Evolutionary conservation across 2,329 filamentous ascomycete species (phyloP).

Genomic region (Rugonectria rugulosa): DNA sequence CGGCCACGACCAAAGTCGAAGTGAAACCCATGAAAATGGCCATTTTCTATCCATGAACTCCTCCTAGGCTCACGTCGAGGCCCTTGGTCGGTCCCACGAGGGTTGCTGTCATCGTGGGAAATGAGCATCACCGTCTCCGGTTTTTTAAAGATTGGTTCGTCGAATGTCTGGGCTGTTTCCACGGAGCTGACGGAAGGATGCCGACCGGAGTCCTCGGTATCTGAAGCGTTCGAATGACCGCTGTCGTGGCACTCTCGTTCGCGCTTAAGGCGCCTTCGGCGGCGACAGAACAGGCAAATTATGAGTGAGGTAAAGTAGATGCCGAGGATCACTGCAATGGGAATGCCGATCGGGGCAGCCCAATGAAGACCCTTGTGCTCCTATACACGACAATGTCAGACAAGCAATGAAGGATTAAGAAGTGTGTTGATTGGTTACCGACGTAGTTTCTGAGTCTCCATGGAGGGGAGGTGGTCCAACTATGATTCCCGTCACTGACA

Average conservation of each 20-base stretch:
- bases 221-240: not conserved
- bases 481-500: slow-evolving; percentile 28
- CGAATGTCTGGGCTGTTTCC: slow-evolving; percentile 29
- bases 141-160: slow-evolving; percentile 30
- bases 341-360: slow-evolving; percentile 41
- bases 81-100: not conserved
- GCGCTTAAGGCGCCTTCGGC: slow-evolving; percentile 34
- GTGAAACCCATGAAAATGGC: slow-evolving; percentile 5
- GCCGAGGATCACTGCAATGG: slow-evolving; percentile 40
- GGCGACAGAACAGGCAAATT: slow-evolving; percentile 39
- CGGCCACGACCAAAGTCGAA: slow-evolving; percentile 8
- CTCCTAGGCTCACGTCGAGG: not conserved
- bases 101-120: slow-evolving; percentile 4
- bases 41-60: slow-evolving; percentile 8
- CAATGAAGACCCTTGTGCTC: slow-evolving; percentile 31
- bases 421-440: slow-evolving; percentile 5
- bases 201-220: slow-evolving; percentile 23
- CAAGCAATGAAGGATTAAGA: not conserved
- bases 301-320: slow-evolving; percentile 41
- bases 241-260: slow-evolving; percentile 18
- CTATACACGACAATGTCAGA: slow-evolving; percentile 23
- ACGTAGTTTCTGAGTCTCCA: slow-evolving; percentile 41
- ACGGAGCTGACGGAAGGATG: slow-evolving; percentile 36
- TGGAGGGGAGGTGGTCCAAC: slow-evolving; percentile 43
- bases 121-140: slow-evolving; percentile 11